Conservation (phyloP, 2,329 filamentous ascomycete genomes). For the Ophiostoma novo-ulmi region DNA sequence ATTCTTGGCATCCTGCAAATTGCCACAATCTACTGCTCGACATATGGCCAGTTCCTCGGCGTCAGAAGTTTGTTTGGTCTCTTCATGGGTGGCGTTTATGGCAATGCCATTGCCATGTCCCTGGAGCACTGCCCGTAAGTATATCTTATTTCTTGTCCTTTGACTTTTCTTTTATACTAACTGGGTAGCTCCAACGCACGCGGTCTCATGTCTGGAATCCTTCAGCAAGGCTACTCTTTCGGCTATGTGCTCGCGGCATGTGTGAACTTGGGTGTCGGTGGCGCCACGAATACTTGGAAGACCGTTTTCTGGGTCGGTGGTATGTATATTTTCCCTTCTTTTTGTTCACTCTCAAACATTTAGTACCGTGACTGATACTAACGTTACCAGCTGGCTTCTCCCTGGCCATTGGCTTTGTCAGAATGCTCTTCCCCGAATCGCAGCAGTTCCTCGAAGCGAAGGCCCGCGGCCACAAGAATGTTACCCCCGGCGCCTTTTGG, state of each 20-base stretch:
- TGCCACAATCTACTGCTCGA: conserved; percentile 63
- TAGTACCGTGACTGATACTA: not conserved
- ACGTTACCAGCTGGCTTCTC: conserved; percentile 55
- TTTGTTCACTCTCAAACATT: not conserved
- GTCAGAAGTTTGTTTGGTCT: conserved; percentile 71
- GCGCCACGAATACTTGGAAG: conserved; percentile 69
- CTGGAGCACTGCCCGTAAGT: conserved; percentile 65
- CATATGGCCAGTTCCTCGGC: conserved; percentile 66
- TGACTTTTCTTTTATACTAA: not conserved
- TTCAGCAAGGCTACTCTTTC: conserved; percentile 67
- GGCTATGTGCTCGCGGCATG: conserved; percentile 60
- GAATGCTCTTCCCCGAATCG: conserved; percentile 74
- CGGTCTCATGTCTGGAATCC: conserved; percentile 68
- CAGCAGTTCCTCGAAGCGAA: conserved; percentile 50
- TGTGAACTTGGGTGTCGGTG: conserved; percentile 56
- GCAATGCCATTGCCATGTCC: conserved; percentile 72
- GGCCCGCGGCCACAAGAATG: not conserved
- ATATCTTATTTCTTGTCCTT: not conserved
- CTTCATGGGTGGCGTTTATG: conserved; percentile 77
- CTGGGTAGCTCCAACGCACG: conserved; percentile 44
- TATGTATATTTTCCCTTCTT: not conserved
- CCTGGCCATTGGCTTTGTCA: conserved; percentile 72
- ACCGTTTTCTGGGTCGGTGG: conserved; percentile 84
- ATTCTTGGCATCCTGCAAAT: conserved; percentile 50
- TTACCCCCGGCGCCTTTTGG: not conserved